Evolutionary conservation across 2,329 filamentous ascomycete species (phyloP).

Genomic region (Helicocarpus griseus): DNA sequence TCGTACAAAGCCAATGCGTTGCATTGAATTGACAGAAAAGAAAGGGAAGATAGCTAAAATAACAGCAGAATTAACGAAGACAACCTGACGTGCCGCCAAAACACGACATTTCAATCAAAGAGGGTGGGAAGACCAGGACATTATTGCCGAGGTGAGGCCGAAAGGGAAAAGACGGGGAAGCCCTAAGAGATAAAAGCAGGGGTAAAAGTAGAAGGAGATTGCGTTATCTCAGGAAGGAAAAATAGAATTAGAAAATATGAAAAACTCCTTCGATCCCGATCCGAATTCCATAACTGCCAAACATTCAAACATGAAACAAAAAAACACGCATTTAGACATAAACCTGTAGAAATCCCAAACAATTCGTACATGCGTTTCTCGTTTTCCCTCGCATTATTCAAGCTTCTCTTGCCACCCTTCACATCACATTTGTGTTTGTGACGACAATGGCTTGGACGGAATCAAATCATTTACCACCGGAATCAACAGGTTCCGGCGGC

Average conservation of each 20-base stretch:
- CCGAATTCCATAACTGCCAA: neutral
- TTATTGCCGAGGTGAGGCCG: neutral
- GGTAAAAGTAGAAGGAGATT: neutral
- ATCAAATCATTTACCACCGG: too few species aligned
- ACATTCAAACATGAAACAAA: neutral
- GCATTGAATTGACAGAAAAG: too few species aligned
- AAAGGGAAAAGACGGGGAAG: too few species aligned
- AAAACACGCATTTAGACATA: neutral
- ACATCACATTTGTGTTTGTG: neutral
- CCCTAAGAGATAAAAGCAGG: neutral
- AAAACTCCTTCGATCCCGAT: neutral
- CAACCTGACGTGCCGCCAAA: too few species aligned
- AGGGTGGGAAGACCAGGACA: neutral
- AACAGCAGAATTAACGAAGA: too few species aligned
- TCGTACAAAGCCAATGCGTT: too few species aligned
- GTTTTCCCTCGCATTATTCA: neutral
- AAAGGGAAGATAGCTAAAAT: too few species aligned
- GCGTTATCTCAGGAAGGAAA: neutral
- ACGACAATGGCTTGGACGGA: too few species aligned
- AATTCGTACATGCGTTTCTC: neutral
- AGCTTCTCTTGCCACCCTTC: neutral
- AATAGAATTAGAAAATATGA: neutral
- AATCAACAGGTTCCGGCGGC: constrained; percentile 44
- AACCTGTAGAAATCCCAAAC: neutral
- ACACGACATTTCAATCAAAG: neutral